These are phyloP conservation scores for Tuber borchii DNA, from an alignment of 495 filamentous ascomycete species.

Conservation along the genomic window DNA sequence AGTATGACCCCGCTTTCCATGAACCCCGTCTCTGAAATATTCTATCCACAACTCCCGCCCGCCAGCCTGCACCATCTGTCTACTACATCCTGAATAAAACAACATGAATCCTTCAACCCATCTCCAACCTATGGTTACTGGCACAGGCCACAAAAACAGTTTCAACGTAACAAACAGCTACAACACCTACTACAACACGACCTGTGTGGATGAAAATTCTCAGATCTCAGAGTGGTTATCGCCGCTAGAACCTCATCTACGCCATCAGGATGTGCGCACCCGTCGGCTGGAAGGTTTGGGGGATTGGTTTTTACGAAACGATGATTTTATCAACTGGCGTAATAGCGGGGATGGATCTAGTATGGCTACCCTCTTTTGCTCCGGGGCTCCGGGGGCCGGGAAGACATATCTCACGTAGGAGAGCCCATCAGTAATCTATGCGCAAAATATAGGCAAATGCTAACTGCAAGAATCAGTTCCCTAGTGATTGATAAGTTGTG, in stretches of 20 bases:
- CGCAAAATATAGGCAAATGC: background rate
- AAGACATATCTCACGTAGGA: background rate
- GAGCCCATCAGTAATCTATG: background rate
- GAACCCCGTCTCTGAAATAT: background rate
- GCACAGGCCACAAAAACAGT: background rate
- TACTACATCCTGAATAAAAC: background rate
- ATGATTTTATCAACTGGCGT: background rate
- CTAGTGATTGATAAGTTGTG: background rate
- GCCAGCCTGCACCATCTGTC: background rate
- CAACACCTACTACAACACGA: background rate
- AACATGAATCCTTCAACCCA: background rate
- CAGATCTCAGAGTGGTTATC: too few species aligned
- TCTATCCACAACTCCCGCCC: background rate
- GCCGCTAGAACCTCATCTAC: too few species aligned
- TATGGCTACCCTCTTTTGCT: background rate
- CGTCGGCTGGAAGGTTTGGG: too few species aligned
- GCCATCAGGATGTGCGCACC: too few species aligned
- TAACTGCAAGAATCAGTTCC: background rate
- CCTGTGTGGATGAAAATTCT: background rate
- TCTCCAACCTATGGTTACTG: background rate
- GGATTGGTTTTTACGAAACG: too few species aligned
- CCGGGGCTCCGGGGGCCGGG: background rate
- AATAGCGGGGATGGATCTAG: background rate
- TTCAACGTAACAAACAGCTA: background rate
- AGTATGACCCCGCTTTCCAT: too few species aligned